Base-by-base conservation (phyloP, 768 basidiomycete species). In the Amanita inopinata region DNA sequence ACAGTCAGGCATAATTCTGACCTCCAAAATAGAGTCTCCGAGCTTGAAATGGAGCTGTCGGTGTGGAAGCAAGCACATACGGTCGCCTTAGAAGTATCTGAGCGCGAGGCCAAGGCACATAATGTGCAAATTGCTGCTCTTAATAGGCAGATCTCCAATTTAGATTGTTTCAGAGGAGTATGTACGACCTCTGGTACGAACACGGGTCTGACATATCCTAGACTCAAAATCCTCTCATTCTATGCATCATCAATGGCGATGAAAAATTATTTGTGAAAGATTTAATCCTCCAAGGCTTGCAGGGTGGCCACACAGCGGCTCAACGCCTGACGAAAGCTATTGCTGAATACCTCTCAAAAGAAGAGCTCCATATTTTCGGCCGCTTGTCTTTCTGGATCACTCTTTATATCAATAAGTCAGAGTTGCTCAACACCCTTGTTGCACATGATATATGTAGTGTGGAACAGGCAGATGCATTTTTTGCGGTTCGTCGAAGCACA, bases 311-410 rank as follows among this genome's bases (percentile, higher is more conserved):
- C 43, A 66, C 70, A 33, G 77, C 73, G 9, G 78, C 80, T 20
- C 76, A 81, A 51, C 67, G 70, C 39, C 63, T 86, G 44, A 85
- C 82, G 14, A 76, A 79, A 57, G 66, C 65, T 4, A 79, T 87
- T 39, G 81, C 80, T 32, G 77, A 77, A 47, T 74, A 81, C 59
- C 66, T 87, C 40, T 66, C 77, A 40, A 66, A 64, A 50, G 77
- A 84, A 54, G 75, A 73, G 39, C 61, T 78, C 38, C 74, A 75
- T 41, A 66, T 73, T 43, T 71, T 76, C 45, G 78, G 76, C 22
- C 70, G 78, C 6, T 66, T 83, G 30, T 82, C 83, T 19, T 83
- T 85, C 57, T 86, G 81, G 82, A 73, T 83, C 38, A 76, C 75
- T 33, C 57, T 87, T 48, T 86, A 77, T 63, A 72, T 76, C 61